Evolutionary conservation across 2,329 filamentous ascomycete species (phyloP), one percentile per base, ranked within the genome.

Genomic region (Neocucurbitaria cava): DNA sequence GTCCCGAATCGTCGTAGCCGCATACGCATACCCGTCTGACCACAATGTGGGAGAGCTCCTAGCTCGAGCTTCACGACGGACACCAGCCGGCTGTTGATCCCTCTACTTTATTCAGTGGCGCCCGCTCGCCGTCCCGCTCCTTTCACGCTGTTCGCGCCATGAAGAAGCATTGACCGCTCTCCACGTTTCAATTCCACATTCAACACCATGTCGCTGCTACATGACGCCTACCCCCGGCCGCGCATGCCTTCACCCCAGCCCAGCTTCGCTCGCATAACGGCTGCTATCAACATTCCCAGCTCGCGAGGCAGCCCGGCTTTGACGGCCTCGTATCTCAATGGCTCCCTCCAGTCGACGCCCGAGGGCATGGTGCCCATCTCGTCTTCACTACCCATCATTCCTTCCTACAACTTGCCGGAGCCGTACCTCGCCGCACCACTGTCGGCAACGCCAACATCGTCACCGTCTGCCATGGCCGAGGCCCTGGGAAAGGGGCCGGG

Each of bases 361-460:
- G 88, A 91, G 63, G 81, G 82, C 42, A 79, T 83, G 48, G 81
- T 82, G 17, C 83, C 82, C 31, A 79, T 82, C 58, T 76, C 82
- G 49, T 85, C 86, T 47, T 76, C 81, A 30, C 62, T 74, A 28
- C 70, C 71, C 20, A 60, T 64, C 40, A 70, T 72, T 33, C 65
- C 83, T 10, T 84, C 83, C 49, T 85, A 93, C 58, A 85, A 89
- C 67, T 83, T 95, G 40, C 89, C 90, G 30, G 91, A 94, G 63
- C 82, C 90, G n/a, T 80, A 89, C 41, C 77, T 91, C 58, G 78
- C 58, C 79, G 82, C 49, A 21, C 82, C 85, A 5, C 49, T 57
- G 30, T 57, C 64, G 21, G 65, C 78, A 11, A 73, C 73, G 28
- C 67, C 75, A n/a, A 76, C 73, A 17, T 73, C 76, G 35, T 73